These are phyloP conservation scores for Naumovozyma castellii DNA, from an alignment of 805 yeast species.

Conservation along the genomic window DNA sequence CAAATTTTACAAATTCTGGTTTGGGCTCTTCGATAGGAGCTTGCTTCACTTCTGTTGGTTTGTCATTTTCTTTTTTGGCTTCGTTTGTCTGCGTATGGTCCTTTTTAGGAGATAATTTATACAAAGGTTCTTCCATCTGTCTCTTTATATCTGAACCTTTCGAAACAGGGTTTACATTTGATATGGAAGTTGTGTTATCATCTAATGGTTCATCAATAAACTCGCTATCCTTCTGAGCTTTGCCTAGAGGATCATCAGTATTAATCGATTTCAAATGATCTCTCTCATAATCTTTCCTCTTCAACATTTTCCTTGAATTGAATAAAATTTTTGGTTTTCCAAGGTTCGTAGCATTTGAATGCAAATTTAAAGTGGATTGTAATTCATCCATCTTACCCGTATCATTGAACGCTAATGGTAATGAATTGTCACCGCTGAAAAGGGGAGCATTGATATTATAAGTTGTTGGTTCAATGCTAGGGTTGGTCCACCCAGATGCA, in stretches of 20 bases:
- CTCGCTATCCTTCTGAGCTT: constrained; percentile 26
- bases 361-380: neutral
- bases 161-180: neutral
- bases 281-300: neutral
- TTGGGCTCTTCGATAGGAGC: constrained; percentile 3
- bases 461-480: neutral
- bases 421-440: constrained; percentile 3
- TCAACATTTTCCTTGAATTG: neutral
- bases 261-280: constrained; percentile 6
- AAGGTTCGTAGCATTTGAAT: neutral
- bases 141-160: constrained; percentile 11
- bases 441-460: neutral
- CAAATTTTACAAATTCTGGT: constrained; percentile 29
- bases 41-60: constrained; percentile 5
- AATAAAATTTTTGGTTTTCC: neutral
- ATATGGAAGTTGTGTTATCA: constrained; percentile 13
- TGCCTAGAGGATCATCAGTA: constrained; percentile 27
- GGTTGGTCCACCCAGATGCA: neutral
- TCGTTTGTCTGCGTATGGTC: too few relatives aligned
- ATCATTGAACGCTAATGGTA: neutral
- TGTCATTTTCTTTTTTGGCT: neutral
- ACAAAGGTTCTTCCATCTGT: constrained; percentile 21
- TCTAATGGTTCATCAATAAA: constrained; percentile 25
- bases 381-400: neutral
- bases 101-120: constrained; percentile 15